Conservation (phyloP, 2,329 filamentous ascomycete species). For the Penicillium sp. region DNA sequence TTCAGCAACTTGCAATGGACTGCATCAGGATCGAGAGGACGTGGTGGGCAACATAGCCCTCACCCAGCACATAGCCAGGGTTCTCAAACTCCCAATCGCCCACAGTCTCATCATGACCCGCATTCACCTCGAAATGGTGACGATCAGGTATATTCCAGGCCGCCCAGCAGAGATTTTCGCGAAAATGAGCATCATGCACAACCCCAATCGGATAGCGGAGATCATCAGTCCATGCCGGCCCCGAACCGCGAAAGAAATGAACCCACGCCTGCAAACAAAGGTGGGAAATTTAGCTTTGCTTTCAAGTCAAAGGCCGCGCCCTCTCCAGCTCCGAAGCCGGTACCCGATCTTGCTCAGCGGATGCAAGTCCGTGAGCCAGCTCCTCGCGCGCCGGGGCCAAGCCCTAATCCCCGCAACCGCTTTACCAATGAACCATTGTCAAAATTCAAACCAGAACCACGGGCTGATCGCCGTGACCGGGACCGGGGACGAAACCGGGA, state of each 20-base stretch:
- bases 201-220: slow-evolving; percentile 37
- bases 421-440: slow-evolving; percentile 38
- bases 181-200: slow-evolving; percentile 60
- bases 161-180: slow-evolving; percentile 59
- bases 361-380: slow-evolving; percentile 44
- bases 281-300: slow-evolving; percentile 84
- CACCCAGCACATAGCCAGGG: slow-evolving; percentile 39
- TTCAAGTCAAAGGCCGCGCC: slow-evolving; percentile 74
- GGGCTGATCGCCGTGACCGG: slow-evolving; percentile 44
- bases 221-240: slow-evolving; percentile 46
- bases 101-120: slow-evolving; percentile 35
- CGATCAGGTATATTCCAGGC: slow-evolving; percentile 59
- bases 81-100: slow-evolving; percentile 30
- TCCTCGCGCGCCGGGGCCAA: slow-evolving; percentile 31
- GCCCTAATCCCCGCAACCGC: slow-evolving; percentile 37
- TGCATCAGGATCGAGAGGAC: slow-evolving; percentile 53
- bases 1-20: slow-evolving; percentile 72
- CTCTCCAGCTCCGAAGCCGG: slow-evolving; percentile 50
- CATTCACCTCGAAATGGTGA: slow-evolving; percentile 45
- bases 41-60: slow-evolving; percentile 44
- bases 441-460: slow-evolving; percentile 41
- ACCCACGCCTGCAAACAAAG: slow-evolving; percentile 51
- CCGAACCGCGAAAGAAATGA: slow-evolving; percentile 54
- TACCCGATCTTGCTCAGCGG: slow-evolving; percentile 48
- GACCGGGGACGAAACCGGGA: slow-evolving; percentile 38